These are phyloP conservation scores for Wickerhamomyces pijperi DNA, from an alignment of 805 yeast genomes.

Conservation along the genomic window DNA sequence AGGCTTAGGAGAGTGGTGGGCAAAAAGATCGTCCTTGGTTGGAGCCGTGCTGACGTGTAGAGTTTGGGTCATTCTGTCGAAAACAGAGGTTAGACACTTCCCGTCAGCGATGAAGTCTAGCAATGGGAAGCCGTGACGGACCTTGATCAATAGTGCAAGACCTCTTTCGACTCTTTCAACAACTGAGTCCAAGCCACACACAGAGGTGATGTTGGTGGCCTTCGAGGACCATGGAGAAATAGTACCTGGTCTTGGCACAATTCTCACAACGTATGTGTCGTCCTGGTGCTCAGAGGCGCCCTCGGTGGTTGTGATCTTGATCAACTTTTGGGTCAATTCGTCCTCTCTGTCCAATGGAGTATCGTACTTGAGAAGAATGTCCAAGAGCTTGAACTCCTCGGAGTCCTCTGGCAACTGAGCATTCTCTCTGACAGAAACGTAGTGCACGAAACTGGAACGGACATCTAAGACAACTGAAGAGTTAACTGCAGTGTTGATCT, in stretches of 20 bases:
- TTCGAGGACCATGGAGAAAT: conserved; percentile 99
- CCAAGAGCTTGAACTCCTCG: conserved; percentile 37
- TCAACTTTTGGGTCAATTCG: conserved; percentile 28
- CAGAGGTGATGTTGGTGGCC: conserved; percentile 89
- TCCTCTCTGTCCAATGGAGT: conserved; percentile 45
- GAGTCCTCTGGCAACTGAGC: conserved; percentile 17
- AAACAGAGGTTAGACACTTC: conserved; percentile 58
- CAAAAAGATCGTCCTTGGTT: conserved; percentile 57
- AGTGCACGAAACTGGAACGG: conserved; percentile 71
- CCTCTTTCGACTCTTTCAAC: conserved; percentile 91
- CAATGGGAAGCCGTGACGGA: conserved; percentile 62
- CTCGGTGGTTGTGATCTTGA: conserved; percentile 23
- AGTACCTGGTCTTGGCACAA: conserved; percentile 90
- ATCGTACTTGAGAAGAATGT: conserved; percentile 66
- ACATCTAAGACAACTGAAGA: conserved; percentile 55
- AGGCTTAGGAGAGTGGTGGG: conserved; percentile 73
- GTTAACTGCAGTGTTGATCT: conserved; percentile 61
- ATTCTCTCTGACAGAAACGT: conserved; percentile 43
- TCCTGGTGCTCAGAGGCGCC: conserved; percentile 21
- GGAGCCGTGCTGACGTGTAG: conserved; percentile 54
- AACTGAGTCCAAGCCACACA: conserved; percentile 66
- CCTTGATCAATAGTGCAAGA: conserved; percentile 57
- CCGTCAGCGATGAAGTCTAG: conserved; percentile 40
- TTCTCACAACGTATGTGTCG: conserved; percentile 51
- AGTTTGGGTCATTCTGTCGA: conserved; percentile 91